phyloP scores from a whole-genome alignment of 371 early-diverging fungal species.

The Nematocida displodere region DNA sequence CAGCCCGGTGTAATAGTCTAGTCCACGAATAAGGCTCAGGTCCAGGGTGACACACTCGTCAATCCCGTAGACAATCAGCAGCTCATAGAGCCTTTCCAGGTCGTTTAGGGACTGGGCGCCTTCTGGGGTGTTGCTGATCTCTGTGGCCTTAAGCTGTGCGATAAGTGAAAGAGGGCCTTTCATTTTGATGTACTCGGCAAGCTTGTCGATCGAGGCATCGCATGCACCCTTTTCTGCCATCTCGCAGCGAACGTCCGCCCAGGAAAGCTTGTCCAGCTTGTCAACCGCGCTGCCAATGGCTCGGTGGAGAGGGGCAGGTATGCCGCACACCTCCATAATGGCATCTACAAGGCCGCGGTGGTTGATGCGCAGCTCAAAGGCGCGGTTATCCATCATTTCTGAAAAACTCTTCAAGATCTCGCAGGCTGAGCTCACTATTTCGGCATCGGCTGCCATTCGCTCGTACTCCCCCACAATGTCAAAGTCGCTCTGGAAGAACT shows the following conservation, averaged over 20 bases:
- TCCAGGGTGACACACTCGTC: slow-evolving; percentile 76
- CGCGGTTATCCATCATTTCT: slow-evolving; percentile 69
- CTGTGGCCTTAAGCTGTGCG: slow-evolving; percentile 70
- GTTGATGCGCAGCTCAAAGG: slow-evolving; percentile 80
- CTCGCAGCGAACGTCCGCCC: slow-evolving; percentile 56
- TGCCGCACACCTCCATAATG: slow-evolving; percentile 86
- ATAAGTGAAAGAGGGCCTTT: slow-evolving; percentile 69
- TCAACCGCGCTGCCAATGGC: slow-evolving; percentile 92
- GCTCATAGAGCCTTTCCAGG: slow-evolving; percentile 76
- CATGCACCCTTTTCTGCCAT: slow-evolving; percentile 59
- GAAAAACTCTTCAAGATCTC: slow-evolving; percentile 70
- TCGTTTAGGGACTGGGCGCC: slow-evolving; percentile 79
- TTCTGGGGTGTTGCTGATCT: slow-evolving; percentile 51
- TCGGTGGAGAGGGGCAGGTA: slow-evolving; percentile 74
- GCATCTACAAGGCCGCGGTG: slow-evolving; percentile 89
- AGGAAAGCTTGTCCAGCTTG: slow-evolving; percentile 80
- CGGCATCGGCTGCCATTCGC: slow-evolving; percentile 89
- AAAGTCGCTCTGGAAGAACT: slow-evolving; percentile 97
- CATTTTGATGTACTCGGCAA: slow-evolving; percentile 73
- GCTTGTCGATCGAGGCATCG: slow-evolving; percentile 69
- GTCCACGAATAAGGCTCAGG: slow-evolving; percentile 85
- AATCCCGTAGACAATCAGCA: slow-evolving; percentile 75
- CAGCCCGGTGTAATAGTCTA: slow-evolving; percentile 97
- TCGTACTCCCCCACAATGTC: slow-evolving; percentile 92
- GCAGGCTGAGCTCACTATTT: slow-evolving; percentile 74